Evolutionary conservation across 2,329 filamentous ascomycete genomes (phyloP), one percentile per base, ranked within the genome.

Genomic region (Periconia sp.): DNA sequence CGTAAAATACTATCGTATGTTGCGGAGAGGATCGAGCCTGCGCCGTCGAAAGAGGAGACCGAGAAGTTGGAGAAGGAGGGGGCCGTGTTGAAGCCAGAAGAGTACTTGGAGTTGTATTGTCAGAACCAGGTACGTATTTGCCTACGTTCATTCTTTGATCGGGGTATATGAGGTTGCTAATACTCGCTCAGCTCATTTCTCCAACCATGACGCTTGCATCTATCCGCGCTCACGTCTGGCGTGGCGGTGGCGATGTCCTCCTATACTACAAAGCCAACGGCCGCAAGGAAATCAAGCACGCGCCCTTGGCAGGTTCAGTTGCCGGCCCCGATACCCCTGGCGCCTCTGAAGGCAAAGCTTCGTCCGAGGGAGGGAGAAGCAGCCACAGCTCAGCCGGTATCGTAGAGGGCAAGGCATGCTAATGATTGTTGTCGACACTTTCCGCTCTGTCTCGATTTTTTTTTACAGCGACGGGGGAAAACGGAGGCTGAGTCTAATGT

Each of bases 1-100:
- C 92, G 90, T 74, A 99, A 99, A 77, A 94, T 99, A 16, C 74
- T 97, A 44, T 84, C 85, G 0, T 99, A 99, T 61, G 84, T 99
- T 13, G 89, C 91, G 1, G 94, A 99, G 70, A 82, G 92, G 40
- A 92, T 99, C 44, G 92, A 97, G 57, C 78, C 78, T 3, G 70
- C 79, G n/a, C 74, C 80, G 0, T 78, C 84, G 36, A 78, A 84
- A 38, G 74, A 78, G 4, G 81, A 85, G 36, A 5, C 22, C 11
- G 74, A 79, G 8, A 75, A 83, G 38, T 77, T 23, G 23, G 39
- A 42, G 13, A 50, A 48, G 21, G 38, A 46, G 12, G 28, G 42
- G 4, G 51, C 36, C 1, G 45, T 40, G 3, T 73, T 95, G 63
- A 86, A 82, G 59, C 89, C 92, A 1, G 92, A 97, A 66, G 90